Evolutionary conservation across 2,329 filamentous ascomycete genomes (phyloP).

Genomic region (Fusarium chlamydosporum): DNA sequence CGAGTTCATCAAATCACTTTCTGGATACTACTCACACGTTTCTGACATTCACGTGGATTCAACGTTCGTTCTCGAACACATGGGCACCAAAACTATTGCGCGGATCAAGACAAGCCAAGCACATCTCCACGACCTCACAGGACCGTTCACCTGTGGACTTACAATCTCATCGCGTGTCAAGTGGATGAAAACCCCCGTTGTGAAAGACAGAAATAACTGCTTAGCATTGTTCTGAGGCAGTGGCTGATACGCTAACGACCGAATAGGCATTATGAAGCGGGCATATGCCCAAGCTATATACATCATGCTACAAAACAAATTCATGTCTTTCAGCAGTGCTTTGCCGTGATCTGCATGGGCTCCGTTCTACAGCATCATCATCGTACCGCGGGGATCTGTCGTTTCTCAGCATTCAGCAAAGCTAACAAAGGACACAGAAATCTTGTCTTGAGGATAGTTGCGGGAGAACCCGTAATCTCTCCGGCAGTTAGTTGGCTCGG

Average conservation of each 20-base stretch:
- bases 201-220: slow-evolving; percentile 2
- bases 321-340: slow-evolving; percentile 57
- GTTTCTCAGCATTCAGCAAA: slow-evolving; percentile 16
- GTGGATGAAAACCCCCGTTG: not conserved
- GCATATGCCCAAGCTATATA: slow-evolving; percentile 69
- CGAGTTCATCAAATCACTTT: too few species aligned
- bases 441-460: slow-evolving; percentile 42
- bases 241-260: not conserved
- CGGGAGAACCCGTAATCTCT: not conserved
- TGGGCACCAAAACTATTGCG: slow-evolving; percentile 53
- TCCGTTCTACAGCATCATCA: slow-evolving; percentile 55
- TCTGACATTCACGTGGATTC: slow-evolving; percentile 22
- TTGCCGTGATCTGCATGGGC: slow-evolving; percentile 64
- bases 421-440: slow-evolving; percentile 30
- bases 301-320: slow-evolving; percentile 66
- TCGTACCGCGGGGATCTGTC: slow-evolving; percentile 37
- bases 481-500: not conserved
- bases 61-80: slow-evolving; percentile 29
- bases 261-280: slow-evolving; percentile 63
- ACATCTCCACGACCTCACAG: slow-evolving; percentile 51
- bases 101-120: slow-evolving; percentile 55
- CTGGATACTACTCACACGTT: slow-evolving; percentile 29
- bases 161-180: slow-evolving; percentile 32
- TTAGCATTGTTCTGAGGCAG: not conserved
- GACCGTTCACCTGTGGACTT: slow-evolving; percentile 52